These are phyloP conservation scores for Hanseniaspora valbyensis DNA, from an alignment of 805 yeast species.

Conservation along the genomic window DNA sequence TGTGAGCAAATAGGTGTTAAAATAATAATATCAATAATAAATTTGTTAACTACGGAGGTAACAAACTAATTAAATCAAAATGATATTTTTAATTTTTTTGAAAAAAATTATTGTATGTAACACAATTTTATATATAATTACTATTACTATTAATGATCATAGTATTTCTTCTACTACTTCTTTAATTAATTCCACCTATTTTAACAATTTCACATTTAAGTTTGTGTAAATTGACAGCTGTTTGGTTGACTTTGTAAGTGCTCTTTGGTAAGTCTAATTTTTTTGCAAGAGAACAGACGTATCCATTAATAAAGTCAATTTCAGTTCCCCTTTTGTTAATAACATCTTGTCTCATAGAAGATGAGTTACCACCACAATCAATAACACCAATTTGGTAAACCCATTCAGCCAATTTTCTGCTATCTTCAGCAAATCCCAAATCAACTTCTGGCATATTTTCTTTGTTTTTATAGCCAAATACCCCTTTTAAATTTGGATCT, in stretches of 20 bases:
- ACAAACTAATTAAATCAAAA: too few species aligned
- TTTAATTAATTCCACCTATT: background rate
- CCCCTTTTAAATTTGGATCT: constrained; percentile 22
- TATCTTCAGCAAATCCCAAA: constrained; percentile 20
- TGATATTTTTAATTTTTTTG: too few species aligned
- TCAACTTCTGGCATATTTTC: constrained; percentile 23
- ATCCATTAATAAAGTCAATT: constrained; percentile 76
- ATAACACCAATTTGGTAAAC: constrained; percentile 35
- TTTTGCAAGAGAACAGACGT: constrained; percentile 46
- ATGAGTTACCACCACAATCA: constrained; percentile 44
- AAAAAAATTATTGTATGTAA: too few species aligned
- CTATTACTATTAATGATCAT: background rate
- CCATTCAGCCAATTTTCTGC: constrained; percentile 28
- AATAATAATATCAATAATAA: too few species aligned
- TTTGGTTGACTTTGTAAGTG: constrained; percentile 24
- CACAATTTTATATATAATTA: too few species aligned
- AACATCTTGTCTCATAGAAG: constrained; percentile 47
- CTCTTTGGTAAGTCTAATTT: constrained; percentile 30
- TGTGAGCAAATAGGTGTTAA: too few species aligned
- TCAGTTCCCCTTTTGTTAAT: constrained; percentile 51
- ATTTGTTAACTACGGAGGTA: too few species aligned
- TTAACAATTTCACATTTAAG: constrained; percentile 10
- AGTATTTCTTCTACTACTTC: background rate
- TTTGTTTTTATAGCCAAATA: constrained; percentile 24
- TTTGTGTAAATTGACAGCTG: constrained; percentile 11